These are phyloP conservation scores for Trichoderma koningiopsis DNA, from an alignment of 2,329 filamentous ascomycete genomes.

Conservation along the genomic window DNA sequence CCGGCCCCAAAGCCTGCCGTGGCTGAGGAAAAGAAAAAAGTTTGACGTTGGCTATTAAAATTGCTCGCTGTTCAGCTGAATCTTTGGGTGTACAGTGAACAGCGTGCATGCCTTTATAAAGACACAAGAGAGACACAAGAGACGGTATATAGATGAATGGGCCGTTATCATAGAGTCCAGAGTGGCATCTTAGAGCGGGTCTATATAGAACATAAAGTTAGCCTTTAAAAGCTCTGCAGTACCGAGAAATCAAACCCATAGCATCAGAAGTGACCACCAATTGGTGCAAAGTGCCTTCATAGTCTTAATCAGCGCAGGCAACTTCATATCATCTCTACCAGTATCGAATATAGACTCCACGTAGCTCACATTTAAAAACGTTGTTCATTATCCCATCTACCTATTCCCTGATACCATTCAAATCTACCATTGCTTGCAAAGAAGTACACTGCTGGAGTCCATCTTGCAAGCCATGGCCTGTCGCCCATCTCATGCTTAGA, in stretches of 20 bases:
- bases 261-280: neutral
- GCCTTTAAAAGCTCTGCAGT: neutral
- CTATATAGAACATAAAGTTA: neutral
- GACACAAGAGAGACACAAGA: neutral
- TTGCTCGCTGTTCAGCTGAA: neutral
- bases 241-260: neutral
- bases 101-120: neutral
- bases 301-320: neutral
- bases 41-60: neutral
- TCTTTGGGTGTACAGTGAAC: neutral
- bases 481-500: neutral
- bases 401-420: neutral
- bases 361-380: neutral
- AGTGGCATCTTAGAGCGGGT: neutral
- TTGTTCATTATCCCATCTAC: neutral
- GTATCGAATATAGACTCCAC: neutral
- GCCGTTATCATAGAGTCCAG: neutral
- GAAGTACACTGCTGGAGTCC: neutral
- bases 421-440: neutral
- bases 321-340: neutral
- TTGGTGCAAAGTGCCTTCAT: neutral
- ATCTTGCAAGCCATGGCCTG: neutral
- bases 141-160: neutral
- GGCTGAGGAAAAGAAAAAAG: slow-evolving; percentile 19
- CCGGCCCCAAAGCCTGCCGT: slow-evolving; percentile 33